A percentile compares a stretch with the other conserved stretches of the same genome.
phyloP scores from a whole-genome alignment of 345 rosid genomes.

The Lepidium aucheri region DNA sequence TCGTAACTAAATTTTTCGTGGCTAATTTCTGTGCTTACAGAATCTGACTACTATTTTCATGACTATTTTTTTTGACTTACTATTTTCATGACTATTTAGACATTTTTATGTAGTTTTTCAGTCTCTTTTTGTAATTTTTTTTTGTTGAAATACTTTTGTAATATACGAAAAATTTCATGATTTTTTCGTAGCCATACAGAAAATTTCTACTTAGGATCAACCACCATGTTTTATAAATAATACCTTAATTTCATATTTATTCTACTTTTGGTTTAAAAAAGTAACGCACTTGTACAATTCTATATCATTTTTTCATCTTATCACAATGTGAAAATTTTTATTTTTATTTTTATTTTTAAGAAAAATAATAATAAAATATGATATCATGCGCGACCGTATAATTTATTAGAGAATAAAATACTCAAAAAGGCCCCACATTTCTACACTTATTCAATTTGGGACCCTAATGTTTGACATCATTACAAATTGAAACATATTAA shows the following conservation, averaged over 20 bases:
- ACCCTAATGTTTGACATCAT: constrained; percentile 25
- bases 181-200: too few relatives aligned
- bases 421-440: background rate
- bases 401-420: background rate
- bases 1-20: too few relatives aligned
- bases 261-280: constrained; percentile 7
- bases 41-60: too few relatives aligned
- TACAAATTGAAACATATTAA: background rate
- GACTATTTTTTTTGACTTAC: too few relatives aligned
- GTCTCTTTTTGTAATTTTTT: too few relatives aligned
- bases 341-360: background rate
- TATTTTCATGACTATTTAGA: too few relatives aligned
- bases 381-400: constrained; percentile 23
- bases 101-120: too few relatives aligned
- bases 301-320: background rate
- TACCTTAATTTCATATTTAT: background rate
- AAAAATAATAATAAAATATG: background rate
- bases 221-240: background rate
- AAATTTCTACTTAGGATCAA: too few relatives aligned
- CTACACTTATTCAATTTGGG: constrained; percentile 13
- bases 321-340: background rate
- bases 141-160: too few relatives aligned
- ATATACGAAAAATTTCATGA: too few relatives aligned
- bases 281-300: constrained; percentile 17
- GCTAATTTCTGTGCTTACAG: too few relatives aligned